Base-by-base conservation (phyloP, 805 yeast species). In the Nakazawaea siamensis region DNA sequence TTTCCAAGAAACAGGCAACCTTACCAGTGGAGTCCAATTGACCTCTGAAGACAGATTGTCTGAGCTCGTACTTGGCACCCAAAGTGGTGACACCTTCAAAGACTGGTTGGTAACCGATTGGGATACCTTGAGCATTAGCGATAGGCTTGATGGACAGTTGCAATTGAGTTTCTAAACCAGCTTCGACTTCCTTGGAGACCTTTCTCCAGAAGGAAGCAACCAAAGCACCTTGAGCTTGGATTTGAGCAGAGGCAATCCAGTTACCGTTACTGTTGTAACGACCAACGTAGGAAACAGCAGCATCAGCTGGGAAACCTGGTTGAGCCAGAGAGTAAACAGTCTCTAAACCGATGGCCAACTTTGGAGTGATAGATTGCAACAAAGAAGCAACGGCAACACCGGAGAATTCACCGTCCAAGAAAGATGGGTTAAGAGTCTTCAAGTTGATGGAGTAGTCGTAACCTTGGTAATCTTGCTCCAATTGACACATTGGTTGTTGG, bases 61-160 rank as follows among this genome's bases (percentile, higher is more conserved):
- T 86, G 73, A 86, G 92, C 68, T 92, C 97, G 64, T 90, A 90
- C 66, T 90, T 92, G 51, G 95, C 95, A 64, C 97, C 98, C 39
- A 90, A 57, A 41, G 96, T 83, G 49, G 98, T 88, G 51, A 74
- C 72, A 54, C 95, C 97, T 55, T 90, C 96, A 40, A 88, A 69
- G 29, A 80, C 77, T 23, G 94, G 84, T 57, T 84, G 86, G 49
- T 78, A 74, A 41, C 90, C 88, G 44, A 83, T 76, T 54, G 90
- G 82, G 35, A 76, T 70, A 50, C 86, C 85, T 27, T 32, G 35
- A 32, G 80, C 76, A 57, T 80, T 83, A 37, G 77, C 73, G 47
- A 80, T 73, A 56, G 87, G 92, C 46, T 66, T 68, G 66, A 82
- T 68, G 44, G 78, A 69, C 27, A 94, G 90, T 55, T 78, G 78